Conservation (phyloP, 371 early-diverging fungal species). For the Apophysomyces ossiformis region DNA sequence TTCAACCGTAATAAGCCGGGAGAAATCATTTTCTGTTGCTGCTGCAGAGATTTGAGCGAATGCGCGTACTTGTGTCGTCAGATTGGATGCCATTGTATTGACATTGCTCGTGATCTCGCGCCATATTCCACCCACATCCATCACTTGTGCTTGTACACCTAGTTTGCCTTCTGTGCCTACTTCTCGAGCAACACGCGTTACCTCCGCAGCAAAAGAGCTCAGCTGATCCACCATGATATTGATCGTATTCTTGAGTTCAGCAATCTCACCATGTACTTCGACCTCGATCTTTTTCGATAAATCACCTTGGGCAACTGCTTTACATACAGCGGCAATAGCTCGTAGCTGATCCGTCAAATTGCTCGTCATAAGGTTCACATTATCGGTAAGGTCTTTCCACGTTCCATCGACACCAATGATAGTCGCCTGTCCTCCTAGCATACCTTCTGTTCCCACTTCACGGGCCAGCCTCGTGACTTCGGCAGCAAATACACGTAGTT, state of each 20-base stretch:
- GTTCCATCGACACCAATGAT: slow-evolving; percentile 58
- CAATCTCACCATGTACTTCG: slow-evolving; percentile 41
- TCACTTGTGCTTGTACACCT: slow-evolving; percentile 38
- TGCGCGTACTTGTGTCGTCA: slow-evolving; percentile 59
- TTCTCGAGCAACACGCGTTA: slow-evolving; percentile 42
- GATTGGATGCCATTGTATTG: slow-evolving; percentile 52
- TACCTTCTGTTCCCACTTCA: slow-evolving; percentile 52
- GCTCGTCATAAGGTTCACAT: slow-evolving; percentile 61
- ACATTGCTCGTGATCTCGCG: slow-evolving; percentile 53
- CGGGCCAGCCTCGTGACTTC: slow-evolving; percentile 37
- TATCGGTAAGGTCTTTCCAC: slow-evolving; percentile 63
- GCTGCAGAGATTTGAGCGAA: slow-evolving; percentile 59
- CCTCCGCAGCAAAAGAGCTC: slow-evolving; percentile 43
- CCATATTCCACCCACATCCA: slow-evolving; percentile 58
- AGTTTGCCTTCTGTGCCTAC: slow-evolving; percentile 60
- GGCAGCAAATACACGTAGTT: slow-evolving; percentile 28
- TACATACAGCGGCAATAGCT: slow-evolving; percentile 57
- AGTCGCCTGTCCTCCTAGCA: slow-evolving; percentile 26
- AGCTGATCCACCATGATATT: slow-evolving; percentile 58
- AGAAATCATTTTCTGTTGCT: slow-evolving; percentile 64
- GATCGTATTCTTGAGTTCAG: slow-evolving; percentile 39
- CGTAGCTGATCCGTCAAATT: slow-evolving; percentile 61
- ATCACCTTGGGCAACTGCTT: slow-evolving; percentile 61
- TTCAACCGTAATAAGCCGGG: slow-evolving; percentile 65
- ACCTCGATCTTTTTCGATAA: slow-evolving; percentile 39